Percentiles rank a stretch among this genome's conserved stretches.
Evolutionary conservation across 2,329 filamentous ascomycete genomes (phyloP).

Genomic region (Thielaviopsis ethacetica): DNA sequence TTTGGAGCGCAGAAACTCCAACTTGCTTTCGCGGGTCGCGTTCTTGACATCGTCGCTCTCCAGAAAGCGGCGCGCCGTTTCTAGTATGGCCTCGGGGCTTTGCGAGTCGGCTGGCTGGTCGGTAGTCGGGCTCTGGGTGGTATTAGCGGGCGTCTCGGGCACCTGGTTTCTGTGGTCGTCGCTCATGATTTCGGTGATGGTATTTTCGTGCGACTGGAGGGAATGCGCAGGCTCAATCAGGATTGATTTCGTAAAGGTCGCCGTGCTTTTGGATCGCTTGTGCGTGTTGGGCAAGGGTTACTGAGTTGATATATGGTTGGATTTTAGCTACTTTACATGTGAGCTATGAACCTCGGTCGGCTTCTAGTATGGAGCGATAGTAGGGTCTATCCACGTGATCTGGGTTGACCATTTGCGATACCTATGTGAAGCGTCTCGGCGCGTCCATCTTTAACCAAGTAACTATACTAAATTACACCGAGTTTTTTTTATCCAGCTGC

Average conservation of each 20-base stretch:
- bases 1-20: conserved; percentile 61
- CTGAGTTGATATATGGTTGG: not conserved
- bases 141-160: not conserved
- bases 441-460: not conserved
- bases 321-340: not conserved
- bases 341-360: not conserved
- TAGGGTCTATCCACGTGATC: no score
- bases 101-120: conserved; percentile 6
- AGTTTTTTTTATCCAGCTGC: not conserved
- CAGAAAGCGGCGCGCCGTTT: conserved; percentile 62
- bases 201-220: not conserved
- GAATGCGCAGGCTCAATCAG: not conserved
- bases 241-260: not conserved
- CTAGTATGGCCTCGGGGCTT: conserved; percentile 21
- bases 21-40: conserved; percentile 55
- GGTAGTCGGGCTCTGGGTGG: conserved; percentile 1
- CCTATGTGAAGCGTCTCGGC: not conserved
- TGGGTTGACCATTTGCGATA: not conserved
- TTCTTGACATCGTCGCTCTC: conserved; percentile 55
- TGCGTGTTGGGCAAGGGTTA: not conserved
- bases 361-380: no score
- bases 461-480: not conserved
- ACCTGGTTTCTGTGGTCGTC: conserved; percentile 1
- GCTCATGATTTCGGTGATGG: conserved; percentile 3
- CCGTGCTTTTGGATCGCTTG: not conserved